These are phyloP conservation scores for Leccinum griseonigrum DNA, from an alignment of 1,284 basidiomycete species.

Conservation along the genomic window DNA sequence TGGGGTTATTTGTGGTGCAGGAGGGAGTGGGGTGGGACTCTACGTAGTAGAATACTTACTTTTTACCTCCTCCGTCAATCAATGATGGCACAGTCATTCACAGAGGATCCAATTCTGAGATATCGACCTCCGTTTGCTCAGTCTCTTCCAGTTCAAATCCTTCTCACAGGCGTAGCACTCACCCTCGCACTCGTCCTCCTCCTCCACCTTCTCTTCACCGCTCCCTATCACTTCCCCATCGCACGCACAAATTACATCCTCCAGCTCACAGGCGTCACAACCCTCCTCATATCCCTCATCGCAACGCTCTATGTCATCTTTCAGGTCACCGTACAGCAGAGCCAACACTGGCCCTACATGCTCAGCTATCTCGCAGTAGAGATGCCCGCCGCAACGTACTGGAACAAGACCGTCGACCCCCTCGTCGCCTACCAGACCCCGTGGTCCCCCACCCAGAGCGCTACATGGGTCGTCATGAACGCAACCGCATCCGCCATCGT, in stretches of 20 bases:
- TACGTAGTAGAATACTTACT: not conserved
- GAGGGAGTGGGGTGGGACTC: conserved; percentile 21
- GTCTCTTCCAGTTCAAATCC: conserved; percentile 89
- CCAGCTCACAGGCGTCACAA: conserved; percentile 80
- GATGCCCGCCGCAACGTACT: conserved; percentile 51
- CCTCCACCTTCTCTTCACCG: conserved; percentile 92
- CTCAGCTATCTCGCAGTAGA: conserved; percentile 86
- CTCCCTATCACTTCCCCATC: conserved; percentile 94
- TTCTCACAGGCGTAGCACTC: conserved; percentile 84
- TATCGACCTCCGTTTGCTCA: conserved; percentile 79
- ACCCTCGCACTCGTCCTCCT: conserved; percentile 73
- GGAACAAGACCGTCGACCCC: conserved; percentile 25
- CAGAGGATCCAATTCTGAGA: conserved; percentile 68
- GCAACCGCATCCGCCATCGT: conserved; percentile 82
- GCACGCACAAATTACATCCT: conserved; percentile 90
- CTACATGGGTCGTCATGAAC: conserved; percentile 87
- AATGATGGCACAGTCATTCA: conserved; percentile 28
- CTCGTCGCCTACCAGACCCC: conserved; percentile 25
- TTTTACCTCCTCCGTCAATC: too few relatives aligned
- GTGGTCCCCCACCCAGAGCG: conserved; percentile 72
- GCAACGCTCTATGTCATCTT: conserved; percentile 81
- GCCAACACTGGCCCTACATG: conserved; percentile 90
- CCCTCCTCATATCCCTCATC: conserved; percentile 74
- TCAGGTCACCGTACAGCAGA: conserved; percentile 55
- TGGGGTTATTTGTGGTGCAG: not conserved